A percentile compares a stretch with the other conserved stretches of the same genome.
Evolutionary conservation across 1,139 yeast genomes (phyloP).

Genomic region (Eremothecium coryli): DNA sequence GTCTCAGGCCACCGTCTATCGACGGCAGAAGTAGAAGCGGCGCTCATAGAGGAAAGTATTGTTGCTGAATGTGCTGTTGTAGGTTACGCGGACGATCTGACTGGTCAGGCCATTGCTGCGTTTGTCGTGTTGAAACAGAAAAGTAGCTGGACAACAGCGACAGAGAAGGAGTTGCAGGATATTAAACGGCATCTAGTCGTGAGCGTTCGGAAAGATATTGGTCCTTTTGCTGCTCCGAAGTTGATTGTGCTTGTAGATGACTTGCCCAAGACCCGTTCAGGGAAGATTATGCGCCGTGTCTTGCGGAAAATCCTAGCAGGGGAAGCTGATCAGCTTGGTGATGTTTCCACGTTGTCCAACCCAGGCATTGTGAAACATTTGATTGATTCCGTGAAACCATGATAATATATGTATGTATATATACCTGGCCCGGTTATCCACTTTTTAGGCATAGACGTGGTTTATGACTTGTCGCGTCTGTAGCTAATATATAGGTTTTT

Average conservation of each 20-base stretch:
- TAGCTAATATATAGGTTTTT: no score
- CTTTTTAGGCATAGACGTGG: no score
- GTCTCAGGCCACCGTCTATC: constrained; percentile 75
- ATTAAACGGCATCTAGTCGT: constrained; percentile 60
- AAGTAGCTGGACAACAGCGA: constrained; percentile 30
- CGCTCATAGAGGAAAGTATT: constrained; percentile 56
- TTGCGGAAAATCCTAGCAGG: constrained; percentile 70
- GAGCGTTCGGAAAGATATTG: constrained; percentile 71
- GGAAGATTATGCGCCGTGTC: constrained; percentile 78
- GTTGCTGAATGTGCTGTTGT: constrained; percentile 77
- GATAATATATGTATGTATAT: no score
- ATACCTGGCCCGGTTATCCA: no score
- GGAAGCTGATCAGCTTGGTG: constrained; percentile 72
- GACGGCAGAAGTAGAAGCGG: constrained; percentile 77
- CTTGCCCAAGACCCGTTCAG: constrained; percentile 76
- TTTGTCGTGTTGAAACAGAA: constrained; percentile 57
- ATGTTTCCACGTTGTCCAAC: constrained; percentile 66
- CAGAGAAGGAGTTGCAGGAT: constrained; percentile 41
- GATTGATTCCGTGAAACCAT: constrained; percentile 46
- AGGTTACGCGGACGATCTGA: constrained; percentile 71
- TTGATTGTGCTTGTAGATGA: constrained; percentile 62
- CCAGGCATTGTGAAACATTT: constrained; percentile 61
- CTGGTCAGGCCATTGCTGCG: constrained; percentile 79
- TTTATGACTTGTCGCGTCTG: no score
- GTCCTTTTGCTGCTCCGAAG: constrained; percentile 80